Evolutionary conservation across 2,329 filamentous ascomycete species (phyloP).

Genomic region (Alternaria sp.): DNA sequence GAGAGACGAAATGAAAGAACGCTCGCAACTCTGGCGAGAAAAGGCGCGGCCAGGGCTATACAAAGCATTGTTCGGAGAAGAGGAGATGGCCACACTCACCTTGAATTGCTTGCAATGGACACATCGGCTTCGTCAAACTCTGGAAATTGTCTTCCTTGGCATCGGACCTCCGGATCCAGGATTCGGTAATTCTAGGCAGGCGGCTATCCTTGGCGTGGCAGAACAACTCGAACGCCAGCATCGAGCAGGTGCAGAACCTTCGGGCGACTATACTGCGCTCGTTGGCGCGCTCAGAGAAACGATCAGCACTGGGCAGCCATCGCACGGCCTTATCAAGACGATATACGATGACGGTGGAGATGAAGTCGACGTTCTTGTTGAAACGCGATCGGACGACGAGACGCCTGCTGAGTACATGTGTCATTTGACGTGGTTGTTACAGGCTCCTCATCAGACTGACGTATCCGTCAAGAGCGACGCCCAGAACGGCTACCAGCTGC

Average conservation of each 20-base stretch:
- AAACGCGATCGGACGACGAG: constrained; percentile 74
- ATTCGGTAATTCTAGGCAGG: constrained; percentile 9
- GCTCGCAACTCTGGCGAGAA: constrained; percentile 17
- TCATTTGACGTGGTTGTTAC: constrained; percentile 22
- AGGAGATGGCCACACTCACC: constrained; percentile 13
- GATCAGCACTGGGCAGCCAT: background rate
- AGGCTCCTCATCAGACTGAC: constrained; percentile 6
- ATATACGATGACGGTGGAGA: constrained; percentile 17
- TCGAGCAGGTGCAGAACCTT: constrained; percentile 10
- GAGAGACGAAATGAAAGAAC: constrained; percentile 17
- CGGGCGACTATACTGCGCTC: constrained; percentile 12
- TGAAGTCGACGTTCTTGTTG: constrained; percentile 53
- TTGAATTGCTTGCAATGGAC: constrained; percentile 7
- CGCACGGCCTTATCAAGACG: constrained; percentile 10
- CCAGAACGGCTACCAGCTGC: constrained; percentile 13
- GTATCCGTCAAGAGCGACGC: constrained; percentile 1
- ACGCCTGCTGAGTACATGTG: constrained; percentile 15
- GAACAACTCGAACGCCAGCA: constrained; percentile 17
- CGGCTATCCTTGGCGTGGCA: constrained; percentile 14
- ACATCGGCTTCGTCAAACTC: constrained; percentile 14
- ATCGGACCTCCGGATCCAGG: constrained; percentile 13
- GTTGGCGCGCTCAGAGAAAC: constrained; percentile 11
- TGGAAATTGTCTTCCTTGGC: constrained; percentile 16
- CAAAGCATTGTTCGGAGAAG: constrained; percentile 10
- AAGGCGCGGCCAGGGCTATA: constrained; percentile 7